Base-by-base conservation (phyloP, 225 moss, liverwort and hornwort species). In the Ulota crispa region DNA sequence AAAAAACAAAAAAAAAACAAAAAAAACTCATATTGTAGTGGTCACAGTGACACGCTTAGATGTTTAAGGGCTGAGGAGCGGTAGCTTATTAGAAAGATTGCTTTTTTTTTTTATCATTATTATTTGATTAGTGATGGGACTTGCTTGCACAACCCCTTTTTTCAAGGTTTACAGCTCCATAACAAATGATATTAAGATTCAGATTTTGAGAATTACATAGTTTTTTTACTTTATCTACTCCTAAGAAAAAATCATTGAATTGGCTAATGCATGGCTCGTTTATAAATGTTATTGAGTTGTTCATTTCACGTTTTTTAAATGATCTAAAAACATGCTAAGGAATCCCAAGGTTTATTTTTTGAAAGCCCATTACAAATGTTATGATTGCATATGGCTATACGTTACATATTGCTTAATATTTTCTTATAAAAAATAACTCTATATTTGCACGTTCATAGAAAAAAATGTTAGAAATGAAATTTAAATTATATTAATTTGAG, bases 201-300 rank as follows among this genome's bases (percentile, higher is more conserved):
- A 20, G 9, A 0, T 13, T 28, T 0, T 4, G 0, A 28, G 1
- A 21, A 1, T 28, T 20, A 1, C 0, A 20, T 21, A 9, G 12
- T 20, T 12, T 27, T 26, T 39, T 41, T 0, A 59, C 1, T 26
- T 57, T 39, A 26, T 26, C 6, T 26, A 57, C 6, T 15, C 9
- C 0, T 11, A 27, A 75, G 0, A 27, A 16, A 27, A 0, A 74
- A 2, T 27, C 2, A 7, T 11, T 19, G 0, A 27, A 4, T 41
- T 19, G 2, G 6, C 6, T 36, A 12, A 6, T 0, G 0, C 26
- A 57, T 0, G 0, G 2, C 27, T 41, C 1, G 7, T 1, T 2
- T 19, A 11, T 0, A 15, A 6, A 28, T 16, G 30, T 30, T 62
- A 26, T 4, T 11, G 39, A 39, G 12, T 27, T 19, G 36, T 19